Base-by-base conservation (phyloP, 805 yeast species). In the Saturnispora galanensis region DNA sequence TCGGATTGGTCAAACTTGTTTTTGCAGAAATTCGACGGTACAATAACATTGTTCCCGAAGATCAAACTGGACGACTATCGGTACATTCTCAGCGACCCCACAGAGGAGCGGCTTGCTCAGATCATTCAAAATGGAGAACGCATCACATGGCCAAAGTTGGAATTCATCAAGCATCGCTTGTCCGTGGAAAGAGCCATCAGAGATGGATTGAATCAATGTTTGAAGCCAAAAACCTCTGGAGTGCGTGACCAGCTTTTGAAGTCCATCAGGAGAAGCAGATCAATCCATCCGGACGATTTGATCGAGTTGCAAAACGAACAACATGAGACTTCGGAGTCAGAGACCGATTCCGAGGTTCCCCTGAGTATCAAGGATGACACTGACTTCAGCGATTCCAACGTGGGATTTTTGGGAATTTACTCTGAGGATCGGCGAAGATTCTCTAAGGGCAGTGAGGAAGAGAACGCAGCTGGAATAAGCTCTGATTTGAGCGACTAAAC, bases 1-100 rank as follows among this genome's bases (percentile, higher is more conserved):
- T 86, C 79, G 58, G 93, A 84, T 60, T 84, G 90, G 90, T 80
- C 85, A 51, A 78, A 75, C 54, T 71, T 84, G 13, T 84, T 84
- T 72, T 63, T 84, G 28, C 94, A 84, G 63, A 66, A 72, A 47
- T 84, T 84, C 56, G 74, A 80, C 38, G 94, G 94, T 1, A 71
- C 84, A 0, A 78, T 84, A 10, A 84, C 93, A 0, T 68, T 84
- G 16, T 84, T 86, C 79, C 93, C 93, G 2, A 73, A 79, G 51
- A 73, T 79, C 50, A 65, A 65, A 31, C 57, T 81, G 10, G 59
- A 58, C 31, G 93, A 84, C 56, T 77, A 81, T 50, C 69, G 68
- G 64, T 70, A 78, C 54, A 77, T 84, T 38, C 63, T 84, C 44
- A 70, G 78, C 49, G 90, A 84, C 55, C 93, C 94, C 2, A 68